Percentiles rank a stretch among this genome's conserved stretches.
Evolutionary conservation across 176 grass and related monocot genomes (phyloP).

Genomic region (Triticum urartu): DNA sequence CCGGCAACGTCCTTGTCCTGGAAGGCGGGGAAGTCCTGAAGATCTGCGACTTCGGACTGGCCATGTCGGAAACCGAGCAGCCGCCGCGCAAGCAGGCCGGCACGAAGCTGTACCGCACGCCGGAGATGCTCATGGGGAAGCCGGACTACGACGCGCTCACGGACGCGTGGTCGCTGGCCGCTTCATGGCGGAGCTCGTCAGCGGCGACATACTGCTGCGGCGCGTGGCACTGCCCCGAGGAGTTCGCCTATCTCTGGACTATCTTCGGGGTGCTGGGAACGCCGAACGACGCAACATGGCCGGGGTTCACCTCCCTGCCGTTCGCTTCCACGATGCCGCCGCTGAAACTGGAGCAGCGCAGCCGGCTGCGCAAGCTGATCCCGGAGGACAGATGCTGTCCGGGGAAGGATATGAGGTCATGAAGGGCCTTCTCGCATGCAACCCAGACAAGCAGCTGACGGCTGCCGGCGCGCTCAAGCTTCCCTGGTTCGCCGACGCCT

Average conservation of each 20-base stretch:
- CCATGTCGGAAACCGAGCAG: neutral
- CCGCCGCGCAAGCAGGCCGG: neutral
- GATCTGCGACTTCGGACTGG: neutral
- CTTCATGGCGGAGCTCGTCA: neutral
- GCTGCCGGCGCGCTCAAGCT: neutral
- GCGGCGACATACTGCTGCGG: neutral
- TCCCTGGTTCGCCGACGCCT: neutral
- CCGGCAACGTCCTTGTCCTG: neutral
- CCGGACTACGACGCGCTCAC: neutral
- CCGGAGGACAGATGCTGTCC: slow-evolving; percentile 1
- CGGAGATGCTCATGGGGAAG: neutral
- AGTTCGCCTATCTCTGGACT: neutral
- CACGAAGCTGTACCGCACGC: neutral
- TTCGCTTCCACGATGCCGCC: neutral
- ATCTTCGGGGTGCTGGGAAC: neutral
- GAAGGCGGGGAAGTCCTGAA: neutral
- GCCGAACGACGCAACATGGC: neutral
- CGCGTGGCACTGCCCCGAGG: neutral
- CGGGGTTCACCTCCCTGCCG: neutral
- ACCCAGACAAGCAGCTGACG: neutral
- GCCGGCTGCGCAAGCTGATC: neutral
- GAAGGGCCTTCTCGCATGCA: neutral
- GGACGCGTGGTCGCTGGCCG: neutral
- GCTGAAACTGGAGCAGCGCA: neutral
- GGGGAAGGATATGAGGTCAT: neutral